Evolutionary conservation across 129 eudicot species (phyloP).

Genomic region (Smallanthus sonchifolius): DNA sequence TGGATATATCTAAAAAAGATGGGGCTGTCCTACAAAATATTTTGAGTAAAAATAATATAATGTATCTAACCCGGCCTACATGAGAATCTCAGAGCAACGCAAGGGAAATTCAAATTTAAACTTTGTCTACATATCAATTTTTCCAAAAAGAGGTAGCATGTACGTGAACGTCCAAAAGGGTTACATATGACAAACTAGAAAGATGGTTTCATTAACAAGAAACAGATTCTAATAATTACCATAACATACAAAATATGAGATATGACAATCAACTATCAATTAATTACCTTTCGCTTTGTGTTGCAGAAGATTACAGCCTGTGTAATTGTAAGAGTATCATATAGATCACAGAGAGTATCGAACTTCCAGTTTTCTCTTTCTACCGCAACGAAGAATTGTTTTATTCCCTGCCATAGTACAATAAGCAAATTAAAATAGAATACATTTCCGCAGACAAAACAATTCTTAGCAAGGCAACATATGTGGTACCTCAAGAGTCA

Average conservation of each 20-base stretch:
- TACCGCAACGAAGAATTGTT: slow-evolving; percentile 94
- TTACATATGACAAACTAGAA: not conserved
- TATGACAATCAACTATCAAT: not conserved
- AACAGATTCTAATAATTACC: not conserved
- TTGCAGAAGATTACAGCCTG: slow-evolving; percentile 97
- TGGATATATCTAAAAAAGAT: not conserved
- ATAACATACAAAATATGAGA: not conserved
- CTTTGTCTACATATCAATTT: not conserved
- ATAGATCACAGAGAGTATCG: slow-evolving; percentile 87
- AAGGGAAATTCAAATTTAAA: not conserved
- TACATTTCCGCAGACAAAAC: not conserved
- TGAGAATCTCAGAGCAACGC: not conserved
- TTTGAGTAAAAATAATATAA: not conserved
- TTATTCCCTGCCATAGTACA: slow-evolving; percentile 64
- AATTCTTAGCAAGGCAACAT: not conserved
- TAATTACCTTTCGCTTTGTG: slow-evolving; percentile 83
- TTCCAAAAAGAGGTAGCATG: not conserved
- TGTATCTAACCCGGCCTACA: not conserved
- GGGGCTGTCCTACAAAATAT: not conserved
- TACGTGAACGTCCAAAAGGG: not conserved
- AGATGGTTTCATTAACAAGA: not conserved
- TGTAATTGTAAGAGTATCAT: slow-evolving; percentile 92
- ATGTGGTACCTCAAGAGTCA: slow-evolving; percentile 72
- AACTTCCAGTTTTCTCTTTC: slow-evolving; percentile 97
- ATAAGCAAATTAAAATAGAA: not conserved